phyloP scores from a whole-genome alignment of 1,139 yeast species.

The Suhomyces yuchorum region DNA sequence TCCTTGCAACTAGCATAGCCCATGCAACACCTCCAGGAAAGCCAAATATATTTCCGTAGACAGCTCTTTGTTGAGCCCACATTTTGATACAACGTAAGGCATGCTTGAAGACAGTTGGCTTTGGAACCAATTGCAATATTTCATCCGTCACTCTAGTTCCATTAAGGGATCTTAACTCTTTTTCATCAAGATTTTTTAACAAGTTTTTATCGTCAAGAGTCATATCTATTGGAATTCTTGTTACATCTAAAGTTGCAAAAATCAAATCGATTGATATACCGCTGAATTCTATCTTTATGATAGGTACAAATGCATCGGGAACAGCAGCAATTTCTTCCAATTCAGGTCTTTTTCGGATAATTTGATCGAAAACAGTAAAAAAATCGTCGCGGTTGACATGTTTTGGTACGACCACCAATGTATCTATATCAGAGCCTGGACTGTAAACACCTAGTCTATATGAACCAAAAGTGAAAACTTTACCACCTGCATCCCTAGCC shows the following conservation, averaged over 20 bases:
- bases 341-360: constrained; percentile 72
- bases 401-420: constrained; percentile 92
- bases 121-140: constrained; percentile 84
- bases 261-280: constrained; percentile 92
- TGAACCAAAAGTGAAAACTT: constrained; percentile 92
- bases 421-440: constrained; percentile 97
- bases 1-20: constrained; percentile 98
- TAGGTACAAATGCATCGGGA: constrained; percentile 97
- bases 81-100: constrained; percentile 89
- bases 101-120: constrained; percentile 88
- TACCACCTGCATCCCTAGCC: constrained; percentile 98
- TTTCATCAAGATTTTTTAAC: constrained; percentile 83
- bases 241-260: constrained; percentile 77
- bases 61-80: constrained; percentile 96
- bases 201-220: constrained; percentile 83
- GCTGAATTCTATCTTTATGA: constrained; percentile 80
- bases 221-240: constrained; percentile 75
- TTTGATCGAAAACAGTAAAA: constrained; percentile 71
- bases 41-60: constrained; percentile 92
- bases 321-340: constrained; percentile 88
- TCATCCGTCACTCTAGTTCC: constrained; percentile 99
- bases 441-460: constrained; percentile 95
- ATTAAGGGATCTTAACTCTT: constrained; percentile 82
- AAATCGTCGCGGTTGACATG: constrained; percentile 92
- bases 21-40: constrained; percentile 99